phyloP scores from a whole-genome alignment of 768 basidiomycete genomes.

The Dioszegia crocea region DNA sequence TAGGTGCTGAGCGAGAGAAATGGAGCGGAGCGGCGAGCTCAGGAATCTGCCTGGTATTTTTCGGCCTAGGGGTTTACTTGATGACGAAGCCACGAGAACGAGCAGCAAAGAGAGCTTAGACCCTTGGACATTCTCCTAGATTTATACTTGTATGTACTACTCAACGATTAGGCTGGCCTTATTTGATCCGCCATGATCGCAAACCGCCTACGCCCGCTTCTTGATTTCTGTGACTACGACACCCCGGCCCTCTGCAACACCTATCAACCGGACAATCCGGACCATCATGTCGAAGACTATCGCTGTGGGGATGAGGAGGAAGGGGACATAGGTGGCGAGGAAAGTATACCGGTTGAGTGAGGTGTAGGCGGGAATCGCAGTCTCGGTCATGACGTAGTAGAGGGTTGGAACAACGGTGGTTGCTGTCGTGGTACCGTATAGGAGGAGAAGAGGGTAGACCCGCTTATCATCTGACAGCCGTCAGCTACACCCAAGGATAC shows the following conservation, averaged over 20 bases:
- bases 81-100: background rate
- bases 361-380: slow-evolving; percentile 54
- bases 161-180: too few relatives aligned
- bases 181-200: too few relatives aligned
- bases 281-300: slow-evolving; percentile 69
- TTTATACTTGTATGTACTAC: slow-evolving; percentile 5
- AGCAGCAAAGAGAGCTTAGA: too few relatives aligned
- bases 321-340: slow-evolving; percentile 69
- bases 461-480: slow-evolving; percentile 34
- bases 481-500: slow-evolving; percentile 49
- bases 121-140: too few relatives aligned
- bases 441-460: slow-evolving; percentile 56
- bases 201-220: background rate
- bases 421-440: slow-evolving; percentile 72
- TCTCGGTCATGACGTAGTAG: slow-evolving; percentile 58
- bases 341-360: slow-evolving; percentile 58
- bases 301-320: slow-evolving; percentile 64
- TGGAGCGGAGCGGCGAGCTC: background rate
- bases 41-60: background rate
- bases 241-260: slow-evolving; percentile 20
- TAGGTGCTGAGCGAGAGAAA: background rate
- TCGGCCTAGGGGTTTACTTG: background rate
- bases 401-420: slow-evolving; percentile 76
- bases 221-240: slow-evolving; percentile 9
- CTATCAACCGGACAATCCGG: slow-evolving; percentile 28